These are phyloP conservation scores for Exserohilum turcica DNA, from an alignment of 2,329 filamentous ascomycete species.

Conservation along the genomic window DNA sequence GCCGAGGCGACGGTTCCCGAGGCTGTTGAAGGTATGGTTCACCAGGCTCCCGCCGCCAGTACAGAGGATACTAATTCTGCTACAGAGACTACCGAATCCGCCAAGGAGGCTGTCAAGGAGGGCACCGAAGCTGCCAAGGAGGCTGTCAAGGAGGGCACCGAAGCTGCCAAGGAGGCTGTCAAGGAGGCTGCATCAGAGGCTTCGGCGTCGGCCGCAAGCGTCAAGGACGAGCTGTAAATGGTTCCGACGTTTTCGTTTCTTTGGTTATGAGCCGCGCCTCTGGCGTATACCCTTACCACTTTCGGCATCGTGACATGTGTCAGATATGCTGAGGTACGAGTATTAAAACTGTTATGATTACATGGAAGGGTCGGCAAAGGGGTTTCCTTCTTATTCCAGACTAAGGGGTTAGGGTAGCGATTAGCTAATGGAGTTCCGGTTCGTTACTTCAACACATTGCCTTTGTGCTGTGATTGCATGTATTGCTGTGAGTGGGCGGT, in stretches of 20 bases:
- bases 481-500: background rate
- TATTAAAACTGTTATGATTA: slow-evolving; percentile 34
- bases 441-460: slow-evolving; percentile 20
- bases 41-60: slow-evolving; percentile 50
- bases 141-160: background rate
- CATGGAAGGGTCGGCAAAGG: slow-evolving; percentile 16
- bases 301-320: slow-evolving; percentile 26
- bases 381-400: slow-evolving; percentile 20
- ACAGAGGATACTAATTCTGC: slow-evolving; percentile 44
- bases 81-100: slow-evolving; percentile 39
- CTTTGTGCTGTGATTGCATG: background rate
- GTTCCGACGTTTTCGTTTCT: slow-evolving; percentile 4
- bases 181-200: slow-evolving; percentile 37
- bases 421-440: slow-evolving; percentile 39
- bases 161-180: slow-evolving; percentile 38
- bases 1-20: slow-evolving; percentile 63
- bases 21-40: slow-evolving; percentile 45
- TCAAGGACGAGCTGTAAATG: slow-evolving; percentile 78
- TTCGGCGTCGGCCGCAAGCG: slow-evolving; percentile 15
- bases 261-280: slow-evolving; percentile 21
- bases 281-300: slow-evolving; percentile 26
- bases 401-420: slow-evolving; percentile 25
- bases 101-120: slow-evolving; percentile 17
- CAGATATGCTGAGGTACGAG: slow-evolving; percentile 24
- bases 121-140: slow-evolving; percentile 25